phyloP scores from a whole-genome alignment of 2,329 filamentous ascomycete genomes.

The Sporothrix curviconia region DNA sequence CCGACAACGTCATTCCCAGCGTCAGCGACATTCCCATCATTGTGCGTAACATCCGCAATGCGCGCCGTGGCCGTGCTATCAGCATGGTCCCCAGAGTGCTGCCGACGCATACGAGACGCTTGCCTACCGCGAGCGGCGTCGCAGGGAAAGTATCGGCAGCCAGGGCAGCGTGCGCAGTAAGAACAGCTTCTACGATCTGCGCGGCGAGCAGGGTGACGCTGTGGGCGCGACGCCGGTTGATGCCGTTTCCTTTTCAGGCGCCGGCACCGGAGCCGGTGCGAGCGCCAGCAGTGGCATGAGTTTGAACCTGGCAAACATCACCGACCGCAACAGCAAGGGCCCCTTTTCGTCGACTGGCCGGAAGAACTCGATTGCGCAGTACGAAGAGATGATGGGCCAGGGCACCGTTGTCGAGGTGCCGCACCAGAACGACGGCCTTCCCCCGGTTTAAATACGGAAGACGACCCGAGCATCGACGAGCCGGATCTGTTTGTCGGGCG shows the following conservation, averaged over 20 bases:
- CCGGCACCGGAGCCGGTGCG: background rate
- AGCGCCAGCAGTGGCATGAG: slow-evolving; percentile 19
- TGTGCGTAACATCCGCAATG: slow-evolving; percentile 69
- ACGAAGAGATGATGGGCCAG: slow-evolving; percentile 68
- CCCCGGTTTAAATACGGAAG: slow-evolving; percentile 18
- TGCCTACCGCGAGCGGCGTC: slow-evolving; percentile 69
- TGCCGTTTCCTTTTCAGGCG: background rate
- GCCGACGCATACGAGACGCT: slow-evolving; percentile 95
- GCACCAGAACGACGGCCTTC: slow-evolving; percentile 3
- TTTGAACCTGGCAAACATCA: slow-evolving; percentile 13
- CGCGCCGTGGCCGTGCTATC: slow-evolving; percentile 64
- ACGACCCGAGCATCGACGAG: slow-evolving; percentile 22
- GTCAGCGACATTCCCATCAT: slow-evolving; percentile 82
- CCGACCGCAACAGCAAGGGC: slow-evolving; percentile 31
- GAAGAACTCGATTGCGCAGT: slow-evolving; percentile 50
- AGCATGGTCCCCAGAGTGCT: slow-evolving; percentile 92
- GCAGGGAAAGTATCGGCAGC: slow-evolving; percentile 49
- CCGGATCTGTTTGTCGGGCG: slow-evolving; percentile 34
- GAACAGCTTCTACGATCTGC: slow-evolving; percentile 37
- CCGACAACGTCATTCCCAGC: slow-evolving; percentile 82
- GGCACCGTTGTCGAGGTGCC: slow-evolving; percentile 42
- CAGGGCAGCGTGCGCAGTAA: slow-evolving; percentile 42
- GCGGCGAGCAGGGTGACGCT: slow-evolving; percentile 26
- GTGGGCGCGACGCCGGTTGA: slow-evolving; percentile 7
- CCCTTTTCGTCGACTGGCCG: slow-evolving; percentile 40